These are phyloP conservation scores for Tetrapyrgos nigripes DNA, from an alignment of 1,284 basidiomycete species.

Conservation along the genomic window DNA sequence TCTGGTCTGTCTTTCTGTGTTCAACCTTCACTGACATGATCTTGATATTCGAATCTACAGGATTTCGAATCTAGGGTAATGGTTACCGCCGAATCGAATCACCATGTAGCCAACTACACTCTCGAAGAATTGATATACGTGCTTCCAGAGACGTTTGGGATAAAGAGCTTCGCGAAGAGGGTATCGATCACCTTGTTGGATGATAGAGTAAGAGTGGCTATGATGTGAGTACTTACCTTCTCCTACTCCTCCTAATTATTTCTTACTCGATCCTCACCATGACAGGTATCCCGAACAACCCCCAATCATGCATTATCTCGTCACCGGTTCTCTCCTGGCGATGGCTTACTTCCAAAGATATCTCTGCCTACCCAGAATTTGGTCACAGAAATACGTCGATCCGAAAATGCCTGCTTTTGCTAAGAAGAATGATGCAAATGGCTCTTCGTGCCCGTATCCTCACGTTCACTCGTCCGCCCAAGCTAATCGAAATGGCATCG, in stretches of 20 bases:
- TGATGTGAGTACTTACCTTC: slow-evolving; percentile 44
- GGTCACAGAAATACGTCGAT: too few relatives aligned
- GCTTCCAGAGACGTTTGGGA: slow-evolving; percentile 42
- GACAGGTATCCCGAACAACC: slow-evolving; percentile 42
- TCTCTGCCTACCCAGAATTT: slow-evolving; percentile 45
- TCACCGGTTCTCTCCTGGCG: slow-evolving; percentile 25
- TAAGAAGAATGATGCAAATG: too few relatives aligned
- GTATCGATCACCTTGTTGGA: slow-evolving; percentile 43
- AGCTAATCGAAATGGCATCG: neutral
- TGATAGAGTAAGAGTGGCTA: slow-evolving; percentile 45
- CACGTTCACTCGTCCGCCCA: too few relatives aligned
- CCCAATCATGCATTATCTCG: slow-evolving; percentile 31
- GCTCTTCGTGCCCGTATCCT: too few relatives aligned
- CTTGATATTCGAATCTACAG: neutral
- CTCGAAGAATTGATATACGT: slow-evolving; percentile 42
- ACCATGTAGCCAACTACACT: slow-evolving; percentile 42
- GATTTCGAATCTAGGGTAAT: slow-evolving; percentile 45
- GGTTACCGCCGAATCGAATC: slow-evolving; percentile 46
- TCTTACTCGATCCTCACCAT: neutral
- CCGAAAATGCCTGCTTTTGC: too few relatives aligned
- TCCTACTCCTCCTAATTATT: neutral
- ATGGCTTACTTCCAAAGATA: slow-evolving; percentile 38
- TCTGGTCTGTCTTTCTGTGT: neutral
- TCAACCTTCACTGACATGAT: neutral
- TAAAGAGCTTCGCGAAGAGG: slow-evolving; percentile 37